Conservation (phyloP, 345 rosid genomes). For the Conringia planisiliqua region DNA sequence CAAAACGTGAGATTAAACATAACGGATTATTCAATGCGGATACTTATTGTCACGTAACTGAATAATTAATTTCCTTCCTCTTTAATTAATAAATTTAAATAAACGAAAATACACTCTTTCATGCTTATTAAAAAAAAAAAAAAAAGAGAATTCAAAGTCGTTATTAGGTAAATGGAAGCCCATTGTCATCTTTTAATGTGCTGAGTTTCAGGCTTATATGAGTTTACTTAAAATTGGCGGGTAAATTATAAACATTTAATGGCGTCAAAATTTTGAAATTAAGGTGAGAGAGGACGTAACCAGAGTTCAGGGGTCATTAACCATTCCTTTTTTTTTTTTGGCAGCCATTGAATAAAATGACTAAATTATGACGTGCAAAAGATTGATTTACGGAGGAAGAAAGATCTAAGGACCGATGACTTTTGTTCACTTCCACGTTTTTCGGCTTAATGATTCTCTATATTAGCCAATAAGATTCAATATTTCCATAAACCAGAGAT, state of each 20-base stretch:
- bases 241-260: background rate
- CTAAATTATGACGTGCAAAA: background rate
- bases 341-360: background rate
- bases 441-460: slow-evolving; percentile 2
- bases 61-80: background rate
- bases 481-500: background rate
- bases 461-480: background rate
- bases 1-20: background rate
- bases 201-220: too few relatives aligned
- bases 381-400: background rate
- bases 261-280: background rate
- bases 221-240: background rate
- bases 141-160: background rate
- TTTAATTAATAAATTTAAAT: background rate
- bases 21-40: slow-evolving; percentile 6
- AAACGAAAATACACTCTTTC: background rate
- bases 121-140: background rate
- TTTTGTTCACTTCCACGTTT: background rate
- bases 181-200: too few relatives aligned
- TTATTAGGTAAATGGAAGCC: background rate
- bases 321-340: background rate
- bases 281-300: background rate
- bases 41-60: slow-evolving; percentile 2
- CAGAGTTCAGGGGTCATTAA: background rate
- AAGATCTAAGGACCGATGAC: background rate